phyloP scores from a whole-genome alignment of 129 eudicot genomes.

The Chrysanthemum lavandulifolium region DNA sequence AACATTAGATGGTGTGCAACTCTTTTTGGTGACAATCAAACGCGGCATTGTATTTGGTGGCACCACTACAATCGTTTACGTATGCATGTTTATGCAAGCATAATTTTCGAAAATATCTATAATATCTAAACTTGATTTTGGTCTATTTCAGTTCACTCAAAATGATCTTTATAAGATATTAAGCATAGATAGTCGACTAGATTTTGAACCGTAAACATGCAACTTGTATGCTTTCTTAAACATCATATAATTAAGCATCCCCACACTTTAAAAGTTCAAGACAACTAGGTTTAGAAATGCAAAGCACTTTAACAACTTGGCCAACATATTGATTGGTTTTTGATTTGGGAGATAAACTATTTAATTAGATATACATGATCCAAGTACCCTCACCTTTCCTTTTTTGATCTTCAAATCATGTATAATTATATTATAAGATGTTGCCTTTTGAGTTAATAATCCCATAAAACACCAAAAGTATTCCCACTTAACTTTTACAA shows the following conservation, averaged over 20 bases:
- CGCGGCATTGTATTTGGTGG: conserved; percentile 11
- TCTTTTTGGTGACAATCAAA: conserved; percentile 5
- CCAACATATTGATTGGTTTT: background rate
- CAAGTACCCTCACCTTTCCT: too few relatives aligned
- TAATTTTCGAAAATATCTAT: background rate
- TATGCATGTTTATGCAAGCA: conserved; percentile 7
- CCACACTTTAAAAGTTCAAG: conserved; percentile 15
- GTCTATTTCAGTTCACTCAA: background rate
- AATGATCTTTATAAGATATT: too few relatives aligned
- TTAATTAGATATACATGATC: too few relatives aligned
- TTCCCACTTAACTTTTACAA: too few relatives aligned
- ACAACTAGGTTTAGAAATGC: conserved; percentile 22
- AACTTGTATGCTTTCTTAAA: conserved; percentile 17
- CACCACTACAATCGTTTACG: conserved; percentile 10
- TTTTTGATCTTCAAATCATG: too few relatives aligned
- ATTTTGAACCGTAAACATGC: background rate
- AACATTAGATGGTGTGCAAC: conserved; percentile 28
- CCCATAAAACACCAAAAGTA: too few relatives aligned
- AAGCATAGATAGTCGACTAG: too few relatives aligned
- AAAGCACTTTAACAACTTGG: conserved; percentile 31
- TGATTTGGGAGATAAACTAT: too few relatives aligned
- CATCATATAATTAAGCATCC: conserved; percentile 6
- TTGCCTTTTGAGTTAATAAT: too few relatives aligned
- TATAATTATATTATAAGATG: too few relatives aligned
- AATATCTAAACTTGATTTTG: background rate